Base-by-base conservation (phyloP, 2,329 filamentous ascomycete species). In the Fusarium duplospermum region DNA sequence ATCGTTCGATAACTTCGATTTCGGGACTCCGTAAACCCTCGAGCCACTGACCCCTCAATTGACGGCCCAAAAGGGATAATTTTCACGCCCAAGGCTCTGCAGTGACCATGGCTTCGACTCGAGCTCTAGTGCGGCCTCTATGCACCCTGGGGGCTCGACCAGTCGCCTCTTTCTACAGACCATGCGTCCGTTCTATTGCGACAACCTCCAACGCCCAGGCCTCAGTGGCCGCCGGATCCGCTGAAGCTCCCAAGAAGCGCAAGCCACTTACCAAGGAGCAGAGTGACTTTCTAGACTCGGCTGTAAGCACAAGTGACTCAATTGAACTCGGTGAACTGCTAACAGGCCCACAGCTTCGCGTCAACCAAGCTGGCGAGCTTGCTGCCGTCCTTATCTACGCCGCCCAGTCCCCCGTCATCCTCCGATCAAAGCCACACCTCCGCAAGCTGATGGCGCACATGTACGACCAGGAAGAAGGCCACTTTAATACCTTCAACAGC, bases 321-420 rank as follows among this genome's bases (percentile, higher is more conserved):
- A 35, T 29, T 35, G 24, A 6, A 60, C 14, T 20, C 24, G 33
- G 13, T 50, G 13, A 40, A 33, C 40, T 18, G 18, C 70, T 77
- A 62, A 76, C 63, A 47, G 31, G 13, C 52, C 64, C 18, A 36
- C 77, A 93, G 90, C 91, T 98, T 33, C 94, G 96, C 71, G 96
- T 99, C 66, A 98, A 99, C 83, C 96, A 99, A 85, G 95, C 96
- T 27, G 96, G 96, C 80, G 96, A 99, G 84, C 90, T 99, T n/a
- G 96, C 96, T 64, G 96, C 96, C 33, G 96, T 94, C 29, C 90
- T 97, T 65, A 99, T 99, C 83, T 99, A 98, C 86, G 91, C 91
- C 2, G 92, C 94, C 2, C 96, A 99, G 83, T 96, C 91, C 1
- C 94, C 95, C 1, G 90, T 92, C n/a, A 85, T 98, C 62, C 87